Percentiles rank a stretch among this genome's conserved stretches.
phyloP scores from a whole-genome alignment of 257 asterid species.

The Primulina tabacum region DNA sequence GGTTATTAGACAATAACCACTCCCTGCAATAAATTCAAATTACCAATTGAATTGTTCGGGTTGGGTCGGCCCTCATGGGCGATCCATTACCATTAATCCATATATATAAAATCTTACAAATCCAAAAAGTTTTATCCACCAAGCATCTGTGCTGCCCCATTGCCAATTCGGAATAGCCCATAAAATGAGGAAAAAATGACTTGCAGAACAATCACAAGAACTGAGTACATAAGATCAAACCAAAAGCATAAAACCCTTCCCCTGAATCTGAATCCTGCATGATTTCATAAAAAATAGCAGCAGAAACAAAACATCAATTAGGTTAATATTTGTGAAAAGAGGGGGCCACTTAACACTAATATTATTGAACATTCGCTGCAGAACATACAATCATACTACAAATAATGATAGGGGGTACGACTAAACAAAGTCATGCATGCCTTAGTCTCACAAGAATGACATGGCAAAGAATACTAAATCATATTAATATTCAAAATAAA shows the following conservation, averaged over 20 bases:
- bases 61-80: no score
- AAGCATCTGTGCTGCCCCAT: slow-evolving; percentile 49
- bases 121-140: slow-evolving; percentile 69
- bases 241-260: slow-evolving; percentile 58
- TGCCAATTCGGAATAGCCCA: slow-evolving; percentile 48
- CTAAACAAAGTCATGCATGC: slow-evolving; percentile 6
- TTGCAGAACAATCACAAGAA: slow-evolving; percentile 56
- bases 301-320: slow-evolving; percentile 5
- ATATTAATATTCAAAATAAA: slow-evolving; percentile 19
- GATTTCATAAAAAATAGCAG: slow-evolving; percentile 19
- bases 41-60: no score
- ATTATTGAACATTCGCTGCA: neutral
- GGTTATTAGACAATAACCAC: no score
- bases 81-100: no score
- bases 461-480: slow-evolving; percentile 22
- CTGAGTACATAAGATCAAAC: slow-evolving; percentile 60
- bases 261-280: slow-evolving; percentile 63
- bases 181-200: slow-evolving; percentile 55
- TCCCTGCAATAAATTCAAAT: no score
- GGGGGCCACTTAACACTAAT: neutral
- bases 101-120: neutral
- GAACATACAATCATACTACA: slow-evolving; percentile 8
- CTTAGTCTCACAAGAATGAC: slow-evolving; percentile 13
- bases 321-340: slow-evolving; percentile 11
- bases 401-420: slow-evolving; percentile 10